These are phyloP conservation scores for Didymella exigua DNA, from an alignment of 2,329 filamentous ascomycete genomes.

Conservation along the genomic window DNA sequence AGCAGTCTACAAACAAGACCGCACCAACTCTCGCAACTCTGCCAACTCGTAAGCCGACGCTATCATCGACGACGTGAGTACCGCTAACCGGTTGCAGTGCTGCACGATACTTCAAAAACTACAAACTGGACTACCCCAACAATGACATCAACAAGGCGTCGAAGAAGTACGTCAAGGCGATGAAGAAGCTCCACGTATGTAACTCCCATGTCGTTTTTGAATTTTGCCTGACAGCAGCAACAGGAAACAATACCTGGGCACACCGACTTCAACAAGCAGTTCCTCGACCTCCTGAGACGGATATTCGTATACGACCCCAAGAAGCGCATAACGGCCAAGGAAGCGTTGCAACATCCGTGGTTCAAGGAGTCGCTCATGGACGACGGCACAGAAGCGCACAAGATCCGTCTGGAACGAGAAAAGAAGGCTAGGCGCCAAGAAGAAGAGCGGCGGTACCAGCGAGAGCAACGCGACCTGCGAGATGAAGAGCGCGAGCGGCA, in stretches of 20 bases:
- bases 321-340: slow-evolving; percentile 67
- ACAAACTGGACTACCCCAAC: slow-evolving; percentile 67
- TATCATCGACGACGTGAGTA: too few relatives aligned
- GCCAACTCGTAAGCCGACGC: slow-evolving; percentile 59
- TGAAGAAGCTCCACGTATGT: slow-evolving; percentile 66
- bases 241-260: slow-evolving; percentile 68
- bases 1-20: slow-evolving; percentile 58
- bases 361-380: slow-evolving; percentile 69
- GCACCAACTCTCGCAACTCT: slow-evolving; percentile 56
- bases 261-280: slow-evolving; percentile 65
- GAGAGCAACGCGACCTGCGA: slow-evolving; percentile 27
- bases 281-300: slow-evolving; percentile 65
- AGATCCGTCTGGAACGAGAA: slow-evolving; percentile 58
- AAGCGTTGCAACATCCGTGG: slow-evolving; percentile 70
- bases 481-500: slow-evolving; percentile 4
- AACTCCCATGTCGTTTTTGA: not conserved
- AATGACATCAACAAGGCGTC: slow-evolving; percentile 67
- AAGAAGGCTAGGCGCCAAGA: slow-evolving; percentile 43
- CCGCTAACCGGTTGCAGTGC: slow-evolving; percentile 42
- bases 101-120: slow-evolving; percentile 60
- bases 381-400: slow-evolving; percentile 68
- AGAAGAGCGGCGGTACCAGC: slow-evolving; percentile 40
- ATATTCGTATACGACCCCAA: slow-evolving; percentile 73
- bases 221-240: slow-evolving; percentile 16
- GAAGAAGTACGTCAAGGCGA: slow-evolving; percentile 70